Base-by-base conservation (phyloP, 768 basidiomycete genomes). In the Omphalotus guepiniiformis region DNA sequence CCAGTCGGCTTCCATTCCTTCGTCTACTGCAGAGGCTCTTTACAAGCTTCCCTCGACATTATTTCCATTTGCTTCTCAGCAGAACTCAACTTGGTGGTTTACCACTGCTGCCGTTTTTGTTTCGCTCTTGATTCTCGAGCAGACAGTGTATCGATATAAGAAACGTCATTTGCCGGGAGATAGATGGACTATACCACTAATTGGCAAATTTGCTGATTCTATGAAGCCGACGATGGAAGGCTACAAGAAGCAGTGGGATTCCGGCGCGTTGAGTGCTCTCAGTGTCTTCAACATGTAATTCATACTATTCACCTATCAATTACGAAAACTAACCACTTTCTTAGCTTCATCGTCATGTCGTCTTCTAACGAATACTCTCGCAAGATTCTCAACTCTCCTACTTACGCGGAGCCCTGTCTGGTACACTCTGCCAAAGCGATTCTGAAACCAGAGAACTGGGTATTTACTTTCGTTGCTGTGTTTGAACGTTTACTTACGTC, bases 311-410 rank as follows among this genome's bases (percentile, higher is more conserved):
- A 5, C 23, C 6, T 29, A 9, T 8, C 6, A n/a, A n/a, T 22
- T 11, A 6, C 35, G 8, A 9, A 26, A 30, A 40, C 12, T 18
- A 19, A n/a, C 21, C 27, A 25, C 21, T 35, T 28, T 30, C 62
- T 27, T 61, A 99, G 96, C 57, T 98, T 97, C 67, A 98, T 99
- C 61, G 96, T 99, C 59, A 94, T 98, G 82, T 93, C 93, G 19
- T 90, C 95, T 6, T 85, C 89, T 3, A 98, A 93, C 58, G 86
- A 95, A 55, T 92, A 82, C 66, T 73, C 94, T 9, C 87, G 95
- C 60, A 97, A 95, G 69, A 94, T 98, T 56, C 73, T 99, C 62
- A 97, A 98, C 73, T 93, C 93, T 4, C 95, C 96, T 0, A 78
- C 69, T 7, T 83, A 89, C 57, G 88, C 96, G 22, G 94, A 97